Evolutionary conservation across 2,329 filamentous ascomycete species (phyloP).

Genomic region (Fusarium multiceps): DNA sequence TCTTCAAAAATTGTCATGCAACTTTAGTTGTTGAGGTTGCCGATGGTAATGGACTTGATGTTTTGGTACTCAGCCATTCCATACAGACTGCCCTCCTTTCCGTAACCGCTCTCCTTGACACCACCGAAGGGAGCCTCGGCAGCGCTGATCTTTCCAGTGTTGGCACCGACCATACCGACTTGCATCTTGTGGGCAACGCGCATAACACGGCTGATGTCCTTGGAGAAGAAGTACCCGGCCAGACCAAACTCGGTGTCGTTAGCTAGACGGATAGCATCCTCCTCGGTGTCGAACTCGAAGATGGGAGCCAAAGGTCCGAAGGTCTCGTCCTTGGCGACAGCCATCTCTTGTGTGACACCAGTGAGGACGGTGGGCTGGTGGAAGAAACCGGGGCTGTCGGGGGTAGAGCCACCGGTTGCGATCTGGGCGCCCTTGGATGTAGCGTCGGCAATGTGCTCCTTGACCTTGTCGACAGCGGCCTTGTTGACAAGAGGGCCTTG

Average conservation of each 20-base stretch:
- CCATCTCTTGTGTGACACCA: conserved; percentile 54
- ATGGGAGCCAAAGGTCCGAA: conserved; percentile 49
- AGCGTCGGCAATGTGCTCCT: conserved; percentile 71
- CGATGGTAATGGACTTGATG: conserved; percentile 58
- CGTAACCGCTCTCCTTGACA: conserved; percentile 52
- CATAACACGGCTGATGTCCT: conserved; percentile 52
- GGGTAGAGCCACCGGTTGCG: conserved; percentile 66
- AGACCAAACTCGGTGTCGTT: conserved; percentile 56
- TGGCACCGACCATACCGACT: conserved; percentile 74
- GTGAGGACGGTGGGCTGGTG: conserved; percentile 78
- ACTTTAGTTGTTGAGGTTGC: conserved; percentile 42
- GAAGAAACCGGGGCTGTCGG: conserved; percentile 74
- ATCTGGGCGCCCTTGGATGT: conserved; percentile 69
- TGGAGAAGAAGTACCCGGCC: conserved; percentile 51
- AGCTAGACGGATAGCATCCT: conserved; percentile 53
- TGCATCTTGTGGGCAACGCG: conserved; percentile 66
- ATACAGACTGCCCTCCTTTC: conserved; percentile 57
- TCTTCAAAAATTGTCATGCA: not conserved
- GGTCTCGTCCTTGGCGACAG: conserved; percentile 48
- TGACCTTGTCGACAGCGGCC: conserved; percentile 70
- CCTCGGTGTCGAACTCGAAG: conserved; percentile 51
- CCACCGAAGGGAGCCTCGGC: conserved; percentile 52
- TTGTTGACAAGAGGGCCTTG: conserved; percentile 68
- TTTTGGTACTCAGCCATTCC: conserved; percentile 59
- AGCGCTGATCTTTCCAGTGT: conserved; percentile 50